Evolutionary conservation across 23 red algal genomes (phyloP), one percentile per base, ranked within the genome.

Genomic region (Gracilaria caudata): DNA sequence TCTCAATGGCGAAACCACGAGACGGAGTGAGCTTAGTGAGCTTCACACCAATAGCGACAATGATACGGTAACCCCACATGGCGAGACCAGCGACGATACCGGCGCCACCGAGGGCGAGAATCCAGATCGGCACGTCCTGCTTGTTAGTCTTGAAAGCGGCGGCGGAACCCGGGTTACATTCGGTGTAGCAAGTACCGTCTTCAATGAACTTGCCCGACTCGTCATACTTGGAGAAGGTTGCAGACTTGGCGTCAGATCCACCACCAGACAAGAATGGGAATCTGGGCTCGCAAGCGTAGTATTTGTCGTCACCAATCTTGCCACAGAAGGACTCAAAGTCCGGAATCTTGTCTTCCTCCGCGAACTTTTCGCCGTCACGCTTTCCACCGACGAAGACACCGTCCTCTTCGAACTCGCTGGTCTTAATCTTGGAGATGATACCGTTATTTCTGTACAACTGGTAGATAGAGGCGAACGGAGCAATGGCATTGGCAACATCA

Each of bases 401-500:
- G 32, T 55, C 58, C 13, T 35, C 1, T n/a, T 94, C 92, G 84
- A 94, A 94, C 55, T 94, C 79, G 57, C 49, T 56, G 13, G 13
- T 51, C 8, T 73, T 35, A 0, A 43, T n/a, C 44, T 74, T 64
- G 21, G 57, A 36, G 33, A 94, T 83, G 56, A 61, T 23, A 34
- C 93, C 93, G 43, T 86, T 60, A 45, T 89, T 77, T 2, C 70
- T 59, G 68, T 99, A 79, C 57, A 99, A 51, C 51, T 92, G 88
- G 54, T 86, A 88, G 56, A 99, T 93, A 34, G 87, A 88, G 14
- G 92, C 84, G 36, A 99, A 95, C 11, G 97, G 97, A 17, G 86
- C 97, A 41, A 96, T 92, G 20, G 93, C 93, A 66, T 99, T 99
- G 43, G 97, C 93, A 6, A 99, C 97, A 80, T 99, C 97, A 65